Evolutionary conservation across 192 early-diverging fungal genomes (phyloP).

Genomic region (Linnemannia elongata): DNA sequence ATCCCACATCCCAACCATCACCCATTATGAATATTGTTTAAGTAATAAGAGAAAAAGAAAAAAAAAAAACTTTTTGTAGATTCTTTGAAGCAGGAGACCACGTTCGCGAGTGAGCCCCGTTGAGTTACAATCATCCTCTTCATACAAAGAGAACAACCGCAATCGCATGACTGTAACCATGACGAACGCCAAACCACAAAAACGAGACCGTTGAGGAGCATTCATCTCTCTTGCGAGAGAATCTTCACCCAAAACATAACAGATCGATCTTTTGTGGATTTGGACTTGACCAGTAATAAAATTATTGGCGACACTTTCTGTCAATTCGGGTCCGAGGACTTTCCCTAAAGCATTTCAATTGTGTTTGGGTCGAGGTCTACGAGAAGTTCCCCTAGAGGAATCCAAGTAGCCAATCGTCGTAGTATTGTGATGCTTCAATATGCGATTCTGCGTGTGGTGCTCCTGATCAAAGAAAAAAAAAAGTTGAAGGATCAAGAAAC

Average conservation of each 20-base stretch:
- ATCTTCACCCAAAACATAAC: constrained; percentile 43
- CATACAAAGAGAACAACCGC: constrained; percentile 34
- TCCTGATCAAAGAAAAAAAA: constrained; percentile 46
- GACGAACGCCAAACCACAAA: constrained; percentile 54
- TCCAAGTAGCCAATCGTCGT: constrained; percentile 40
- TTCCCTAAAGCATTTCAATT: constrained; percentile 59
- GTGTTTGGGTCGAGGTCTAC: constrained; percentile 40
- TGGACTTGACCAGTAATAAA: constrained; percentile 29
- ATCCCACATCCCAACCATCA: neutral
- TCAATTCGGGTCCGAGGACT: constrained; percentile 54
- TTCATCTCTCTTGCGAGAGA: neutral
- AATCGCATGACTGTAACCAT: constrained; percentile 59
- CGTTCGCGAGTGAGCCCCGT: constrained; percentile 56
- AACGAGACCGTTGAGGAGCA: constrained; percentile 53
- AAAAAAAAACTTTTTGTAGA: constrained; percentile 12
- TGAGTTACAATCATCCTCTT: constrained; percentile 48
- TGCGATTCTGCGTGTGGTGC: constrained; percentile 57
- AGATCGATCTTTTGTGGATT: constrained; percentile 39
- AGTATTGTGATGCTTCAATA: constrained; percentile 55
- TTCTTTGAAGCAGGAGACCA: constrained; percentile 30
- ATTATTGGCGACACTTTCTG: constrained; percentile 57
- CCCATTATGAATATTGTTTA: neutral
- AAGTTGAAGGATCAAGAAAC: constrained; percentile 38
- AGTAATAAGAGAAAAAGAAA: constrained; percentile 6
- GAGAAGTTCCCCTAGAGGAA: neutral